Percentiles rank a stretch among this genome's conserved stretches.
Evolutionary conservation across 2,329 filamentous ascomycete genomes (phyloP).

Genomic region (Thelonectria olida): DNA sequence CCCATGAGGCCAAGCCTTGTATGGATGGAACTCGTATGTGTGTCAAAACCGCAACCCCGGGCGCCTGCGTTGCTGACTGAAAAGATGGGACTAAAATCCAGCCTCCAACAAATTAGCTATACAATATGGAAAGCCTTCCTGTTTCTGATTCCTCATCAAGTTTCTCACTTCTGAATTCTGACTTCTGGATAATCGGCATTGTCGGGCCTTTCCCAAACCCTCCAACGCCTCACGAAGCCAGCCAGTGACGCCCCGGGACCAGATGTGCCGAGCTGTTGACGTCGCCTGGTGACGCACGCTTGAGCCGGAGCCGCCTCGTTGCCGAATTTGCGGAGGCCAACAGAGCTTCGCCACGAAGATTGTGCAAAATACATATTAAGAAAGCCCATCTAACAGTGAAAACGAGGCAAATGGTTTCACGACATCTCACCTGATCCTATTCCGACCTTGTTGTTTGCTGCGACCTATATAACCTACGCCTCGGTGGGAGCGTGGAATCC

Average conservation of each 20-base stretch:
- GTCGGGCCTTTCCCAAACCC: constrained; percentile 4
- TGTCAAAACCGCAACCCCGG: background rate
- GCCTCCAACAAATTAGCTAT: background rate
- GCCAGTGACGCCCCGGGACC: constrained; percentile 13
- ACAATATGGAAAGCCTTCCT: background rate
- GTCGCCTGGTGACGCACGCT: constrained; percentile 35
- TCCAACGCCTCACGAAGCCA: constrained; percentile 4
- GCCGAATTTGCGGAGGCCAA: background rate
- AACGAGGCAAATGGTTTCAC: background rate
- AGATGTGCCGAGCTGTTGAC: constrained; percentile 30
- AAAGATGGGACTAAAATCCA: background rate
- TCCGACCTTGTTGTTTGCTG: background rate
- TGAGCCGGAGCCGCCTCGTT: constrained; percentile 1
- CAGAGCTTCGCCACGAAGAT: constrained; percentile 10
- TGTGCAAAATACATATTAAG: background rate
- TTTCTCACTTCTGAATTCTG: background rate
- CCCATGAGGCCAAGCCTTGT: background rate
- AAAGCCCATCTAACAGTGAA: background rate
- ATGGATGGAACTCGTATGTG: background rate
- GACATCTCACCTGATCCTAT: background rate
- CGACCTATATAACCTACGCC: background rate
- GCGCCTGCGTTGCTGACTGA: background rate
- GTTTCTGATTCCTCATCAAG: background rate
- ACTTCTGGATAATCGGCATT: constrained; percentile 3
- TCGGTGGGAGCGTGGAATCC: background rate